Base-by-base conservation (phyloP, 768 basidiomycete species). In the Pisolithus marmoratus region DNA sequence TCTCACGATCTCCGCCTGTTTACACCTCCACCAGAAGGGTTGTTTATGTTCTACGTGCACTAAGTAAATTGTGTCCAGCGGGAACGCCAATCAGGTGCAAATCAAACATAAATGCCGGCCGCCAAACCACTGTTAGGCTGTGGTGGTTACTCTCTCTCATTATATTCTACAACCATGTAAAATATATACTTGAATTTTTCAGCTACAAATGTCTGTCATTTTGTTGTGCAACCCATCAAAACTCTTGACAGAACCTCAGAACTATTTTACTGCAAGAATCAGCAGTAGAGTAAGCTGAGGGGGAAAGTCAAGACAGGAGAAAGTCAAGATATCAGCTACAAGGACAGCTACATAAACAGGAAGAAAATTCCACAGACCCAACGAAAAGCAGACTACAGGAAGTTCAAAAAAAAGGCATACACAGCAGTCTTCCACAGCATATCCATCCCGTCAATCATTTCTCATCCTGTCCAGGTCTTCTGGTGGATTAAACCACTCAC, bases 401-500 rank as follows among this genome's bases (percentile, higher is more conserved):
- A 50, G 34, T 49, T 38, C 46, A 61, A 51, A 46, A n/a, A n/a
- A n/a, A n/a, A 24, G 20, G 24, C 31, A 29, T 5, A 4, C 8
- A 38, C 22, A 15, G 15, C 15, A 24, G 15, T 24, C 20, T 44
- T 23, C 19, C 42, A n/a, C n/a, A 49, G 58, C 51, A 46, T 53
- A 47, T 54, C 52, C 45, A 46, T 58, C 52, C 46, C 29, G 27
- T 37, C 38, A 54, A 31, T 23, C 46, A 51, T 46, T 38, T 27
- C 38, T 50, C 46, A 54, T 42, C 37, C 37, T 42, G 37, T 48
- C 53, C 44, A 20, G 44, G 36, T 47, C 53, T 38, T 38, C 36
- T 23, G 14, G 22, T 15, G 6, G 77, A 61, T 82, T 83, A 58
- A 88, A 86, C 85, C 85, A 87, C 60, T 85, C 82, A 50, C 83